Evolutionary conservation across 1,284 basidiomycete species (phyloP), one percentile per base, ranked within the genome.

Genomic region (Rhodotorula sp.): DNA sequence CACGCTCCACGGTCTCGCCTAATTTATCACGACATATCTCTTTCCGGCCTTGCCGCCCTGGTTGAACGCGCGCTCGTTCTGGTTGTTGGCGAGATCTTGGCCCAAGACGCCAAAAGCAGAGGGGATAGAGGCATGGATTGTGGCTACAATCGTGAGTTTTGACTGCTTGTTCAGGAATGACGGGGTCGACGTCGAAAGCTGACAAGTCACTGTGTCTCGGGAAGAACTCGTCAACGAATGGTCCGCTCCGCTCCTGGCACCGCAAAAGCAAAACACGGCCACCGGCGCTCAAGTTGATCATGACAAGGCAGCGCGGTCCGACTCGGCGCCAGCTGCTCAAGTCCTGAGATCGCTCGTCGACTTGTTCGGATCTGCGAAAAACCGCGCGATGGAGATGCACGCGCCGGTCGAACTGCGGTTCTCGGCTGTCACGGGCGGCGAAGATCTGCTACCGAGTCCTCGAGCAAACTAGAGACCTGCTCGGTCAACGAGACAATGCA

Each of bases 161-260:
- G 20, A 20, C 10, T n/a, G 18, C 48, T 23, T 26, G 18, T 16
- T 49, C n/a, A 7, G 29, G 8, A 2, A 4, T 7, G 16, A 14
- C 1, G 16, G 31, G 3, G 14, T 54, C 43, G 5, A 34, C 8
- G 34, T 34, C 34, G 34, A 34, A 34, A 43, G 39, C 59, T 51
- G 29, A 51, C 34, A 15, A 7, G 56, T 14, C 29, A 18, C 2
- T 46, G 12, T 7, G 3, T 48, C 3, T 16, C 16, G 26, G 34
- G 8, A 31, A 65, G 64, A 66, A 60, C 64, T 66, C 64, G 64
- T 60, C 58, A 31, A 66, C 49, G 64, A 66, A 29, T 66, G 64
- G 64, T 31, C 39, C 43, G 49, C 48, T 23, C 49, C 64, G 12
- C 49, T 66, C 20, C 64, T 58, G 34, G 29, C 56, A 4, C 64